These are phyloP conservation scores for Exserohilum rostratum DNA, from an alignment of 2,329 filamentous ascomycete genomes.

Conservation along the genomic window DNA sequence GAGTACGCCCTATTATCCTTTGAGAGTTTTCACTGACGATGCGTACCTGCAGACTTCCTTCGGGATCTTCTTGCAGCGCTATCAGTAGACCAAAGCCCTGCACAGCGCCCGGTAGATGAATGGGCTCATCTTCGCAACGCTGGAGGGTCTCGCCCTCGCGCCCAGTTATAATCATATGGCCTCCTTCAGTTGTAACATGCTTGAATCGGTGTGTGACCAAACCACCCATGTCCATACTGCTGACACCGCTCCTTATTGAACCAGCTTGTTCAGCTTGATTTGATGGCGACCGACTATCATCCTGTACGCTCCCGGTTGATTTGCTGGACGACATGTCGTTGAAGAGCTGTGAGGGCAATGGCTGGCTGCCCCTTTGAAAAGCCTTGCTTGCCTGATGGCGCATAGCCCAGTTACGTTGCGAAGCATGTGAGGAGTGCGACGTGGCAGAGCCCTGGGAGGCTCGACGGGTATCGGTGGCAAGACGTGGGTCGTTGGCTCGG, in stretches of 20 bases:
- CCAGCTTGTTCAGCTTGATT: conserved; percentile 26
- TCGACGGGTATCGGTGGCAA: conserved; percentile 28
- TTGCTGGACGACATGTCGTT: conserved; percentile 42
- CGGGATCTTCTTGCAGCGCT: conserved; percentile 72
- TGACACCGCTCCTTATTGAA: conserved; percentile 45
- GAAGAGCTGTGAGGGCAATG: conserved; percentile 44
- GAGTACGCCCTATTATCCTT: conserved; percentile 75
- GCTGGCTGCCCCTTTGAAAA: conserved; percentile 14
- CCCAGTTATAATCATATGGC: conserved; percentile 83
- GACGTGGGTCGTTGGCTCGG: conserved; percentile 32
- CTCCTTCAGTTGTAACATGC: conserved; percentile 75
- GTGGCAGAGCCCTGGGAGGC: conserved; percentile 37
- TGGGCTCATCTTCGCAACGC: conserved; percentile 88
- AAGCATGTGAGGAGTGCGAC: conserved; percentile 37
- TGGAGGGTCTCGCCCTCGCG: conserved; percentile 73
- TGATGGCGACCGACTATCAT: conserved; percentile 31
- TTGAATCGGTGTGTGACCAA: conserved; percentile 77
- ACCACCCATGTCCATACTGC: conserved; percentile 50
- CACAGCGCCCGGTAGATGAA: conserved; percentile 81
- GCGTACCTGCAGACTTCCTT: conserved; percentile 70
- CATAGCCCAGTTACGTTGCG: conserved; percentile 20
- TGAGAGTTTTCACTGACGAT: conserved; percentile 83
- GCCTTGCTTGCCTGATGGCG: conserved; percentile 6
- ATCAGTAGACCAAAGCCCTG: conserved; percentile 81
- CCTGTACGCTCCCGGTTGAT: conserved; percentile 29